Evolutionary conservation across 2,329 filamentous ascomycete species (phyloP).

Genomic region (Trichoderma asperellum): DNA sequence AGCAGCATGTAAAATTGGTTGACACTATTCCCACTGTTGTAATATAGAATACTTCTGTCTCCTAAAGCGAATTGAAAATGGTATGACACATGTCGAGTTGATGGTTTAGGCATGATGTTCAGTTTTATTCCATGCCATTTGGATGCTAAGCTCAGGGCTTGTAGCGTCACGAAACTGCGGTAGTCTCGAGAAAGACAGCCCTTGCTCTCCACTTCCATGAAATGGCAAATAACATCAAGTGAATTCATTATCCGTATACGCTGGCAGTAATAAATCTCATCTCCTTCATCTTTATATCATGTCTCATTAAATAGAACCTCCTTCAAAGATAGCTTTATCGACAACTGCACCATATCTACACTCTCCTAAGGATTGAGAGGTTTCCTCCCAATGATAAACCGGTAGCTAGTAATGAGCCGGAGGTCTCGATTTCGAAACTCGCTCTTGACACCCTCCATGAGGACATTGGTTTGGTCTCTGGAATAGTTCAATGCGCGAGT

Average conservation of each 20-base stretch:
- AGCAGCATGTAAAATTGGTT: neutral
- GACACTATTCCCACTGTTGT: neutral
- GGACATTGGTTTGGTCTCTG: slow-evolving; percentile 46
- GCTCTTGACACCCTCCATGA: slow-evolving; percentile 49
- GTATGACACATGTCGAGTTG: neutral
- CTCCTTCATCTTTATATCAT: neutral
- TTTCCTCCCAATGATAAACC: slow-evolving; percentile 41
- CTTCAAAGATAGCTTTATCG: neutral
- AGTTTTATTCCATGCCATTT: neutral
- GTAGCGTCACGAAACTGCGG: neutral
- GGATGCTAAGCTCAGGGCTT: neutral
- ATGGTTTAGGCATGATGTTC: neutral
- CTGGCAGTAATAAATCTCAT: neutral
- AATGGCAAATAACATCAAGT: neutral
- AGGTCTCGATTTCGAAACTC: slow-evolving; percentile 43
- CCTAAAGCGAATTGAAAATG: neutral
- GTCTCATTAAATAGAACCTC: neutral
- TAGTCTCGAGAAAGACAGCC: neutral
- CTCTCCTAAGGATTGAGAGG: slow-evolving; percentile 4
- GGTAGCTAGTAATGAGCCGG: slow-evolving; percentile 42
- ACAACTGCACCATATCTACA: neutral
- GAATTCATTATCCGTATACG: neutral
- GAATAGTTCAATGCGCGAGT: slow-evolving; percentile 45
- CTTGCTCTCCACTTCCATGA: neutral
- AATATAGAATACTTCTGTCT: neutral